Conservation (phyloP, 139 green algal genomes). For the Yamagishiella unicocca region DNA sequence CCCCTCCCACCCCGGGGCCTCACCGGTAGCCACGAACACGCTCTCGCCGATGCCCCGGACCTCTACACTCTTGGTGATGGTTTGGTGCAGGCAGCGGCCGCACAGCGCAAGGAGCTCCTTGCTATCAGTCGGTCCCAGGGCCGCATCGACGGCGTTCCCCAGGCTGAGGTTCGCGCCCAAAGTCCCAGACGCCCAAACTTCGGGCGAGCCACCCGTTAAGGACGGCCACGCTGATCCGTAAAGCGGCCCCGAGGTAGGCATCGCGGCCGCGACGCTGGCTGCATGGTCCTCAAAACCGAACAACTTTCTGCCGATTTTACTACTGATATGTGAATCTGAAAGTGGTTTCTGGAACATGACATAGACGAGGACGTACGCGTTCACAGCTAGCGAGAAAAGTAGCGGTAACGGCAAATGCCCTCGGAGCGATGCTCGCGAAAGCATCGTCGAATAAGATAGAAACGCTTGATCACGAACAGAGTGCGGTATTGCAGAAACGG, state of each 20-base stretch:
- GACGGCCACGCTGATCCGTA: slow-evolving; percentile 8
- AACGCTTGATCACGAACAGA: no score
- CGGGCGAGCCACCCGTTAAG: background rate
- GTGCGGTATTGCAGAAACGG: no score
- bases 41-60: slow-evolving; percentile 51
- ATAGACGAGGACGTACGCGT: background rate
- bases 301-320: background rate
- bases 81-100: slow-evolving; percentile 68
- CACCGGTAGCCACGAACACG: slow-evolving; percentile 41
- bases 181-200: slow-evolving; percentile 25
- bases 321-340: no score
- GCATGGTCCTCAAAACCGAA: background rate
- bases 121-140: background rate
- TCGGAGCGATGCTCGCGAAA: background rate
- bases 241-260: background rate
- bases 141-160: background rate
- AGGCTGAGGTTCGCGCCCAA: background rate
- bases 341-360: background rate
- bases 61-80: slow-evolving; percentile 54
- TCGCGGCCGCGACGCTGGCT: background rate
- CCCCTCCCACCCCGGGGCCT: background rate
- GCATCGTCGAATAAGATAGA: background rate
- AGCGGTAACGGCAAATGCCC: background rate
- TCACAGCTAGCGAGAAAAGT: background rate
- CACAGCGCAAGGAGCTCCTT: slow-evolving; percentile 54